Conservation (phyloP, 768 basidiomycete species). For the Psilocybe cubensis region DNA sequence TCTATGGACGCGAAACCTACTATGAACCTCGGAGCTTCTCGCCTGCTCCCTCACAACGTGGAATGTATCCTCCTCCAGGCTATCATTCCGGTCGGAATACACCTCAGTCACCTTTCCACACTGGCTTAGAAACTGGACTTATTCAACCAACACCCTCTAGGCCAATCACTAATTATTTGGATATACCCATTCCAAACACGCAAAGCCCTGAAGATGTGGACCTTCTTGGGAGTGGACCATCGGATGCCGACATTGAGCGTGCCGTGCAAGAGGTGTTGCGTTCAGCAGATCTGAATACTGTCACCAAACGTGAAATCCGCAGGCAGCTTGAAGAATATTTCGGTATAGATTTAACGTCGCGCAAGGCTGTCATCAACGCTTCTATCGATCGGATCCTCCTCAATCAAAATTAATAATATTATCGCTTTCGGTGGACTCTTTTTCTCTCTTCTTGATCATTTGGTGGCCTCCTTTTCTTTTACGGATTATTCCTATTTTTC, state of each 20-base stretch:
- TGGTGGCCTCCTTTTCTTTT: conserved; percentile 5
- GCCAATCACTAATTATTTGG: conserved; percentile 78
- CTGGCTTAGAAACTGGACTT: conserved; percentile 37
- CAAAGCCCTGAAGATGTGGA: conserved; percentile 58
- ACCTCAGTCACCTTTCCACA: conserved; percentile 53
- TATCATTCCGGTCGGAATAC: conserved; percentile 82
- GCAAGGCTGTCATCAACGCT: conserved; percentile 76
- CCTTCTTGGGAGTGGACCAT: conserved; percentile 46
- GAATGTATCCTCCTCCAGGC: conserved; percentile 63
- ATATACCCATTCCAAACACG: conserved; percentile 62
- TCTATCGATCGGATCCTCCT: conserved; percentile 76
- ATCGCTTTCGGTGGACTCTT: conserved; percentile 11
- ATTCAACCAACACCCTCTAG: conserved; percentile 71
- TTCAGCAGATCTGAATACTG: conserved; percentile 81
- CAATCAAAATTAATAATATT: conserved; percentile 37
- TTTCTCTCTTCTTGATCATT: conserved; percentile 13
- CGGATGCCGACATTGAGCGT: conserved; percentile 72
- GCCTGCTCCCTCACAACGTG: conserved; percentile 72
- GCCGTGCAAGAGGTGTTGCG: conserved; percentile 76
- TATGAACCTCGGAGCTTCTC: conserved; percentile 81
- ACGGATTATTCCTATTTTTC: conserved; percentile 12
- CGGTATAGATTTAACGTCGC: conserved; percentile 72
- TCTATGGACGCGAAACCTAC: conserved; percentile 87
- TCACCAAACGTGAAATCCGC: conserved; percentile 93
- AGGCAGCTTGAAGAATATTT: conserved; percentile 82